phyloP scores from a whole-genome alignment of 805 yeast species.

The Metschnikowia baotianmanensis region DNA sequence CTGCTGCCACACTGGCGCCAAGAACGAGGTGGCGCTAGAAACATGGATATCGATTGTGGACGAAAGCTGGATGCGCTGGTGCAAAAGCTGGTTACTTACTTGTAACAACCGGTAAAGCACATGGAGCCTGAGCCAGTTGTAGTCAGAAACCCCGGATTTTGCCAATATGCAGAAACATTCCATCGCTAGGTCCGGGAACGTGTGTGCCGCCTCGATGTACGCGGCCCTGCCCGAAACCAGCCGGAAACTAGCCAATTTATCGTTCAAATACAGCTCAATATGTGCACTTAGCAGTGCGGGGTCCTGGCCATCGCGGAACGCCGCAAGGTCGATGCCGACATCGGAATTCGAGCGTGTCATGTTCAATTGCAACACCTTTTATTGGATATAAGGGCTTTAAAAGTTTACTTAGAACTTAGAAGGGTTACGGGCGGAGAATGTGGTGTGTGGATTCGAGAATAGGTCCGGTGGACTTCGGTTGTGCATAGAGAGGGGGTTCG shows the following conservation, averaged over 20 bases:
- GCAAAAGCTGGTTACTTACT: constrained; percentile 2
- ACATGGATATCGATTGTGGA: constrained; percentile 3
- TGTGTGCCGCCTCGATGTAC: constrained; percentile 8
- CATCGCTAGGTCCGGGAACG: constrained; percentile 12
- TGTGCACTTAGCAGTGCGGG: background rate
- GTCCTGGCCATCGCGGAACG: background rate
- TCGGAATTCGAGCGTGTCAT: background rate
- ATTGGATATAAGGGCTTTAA: no score
- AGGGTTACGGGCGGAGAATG: no score
- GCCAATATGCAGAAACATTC: constrained; percentile 14
- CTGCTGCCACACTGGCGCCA: constrained; percentile 3
- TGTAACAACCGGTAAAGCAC: constrained; percentile 5
- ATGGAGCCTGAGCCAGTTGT: constrained; percentile 14
- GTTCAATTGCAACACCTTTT: background rate
- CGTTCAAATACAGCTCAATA: constrained; percentile 5
- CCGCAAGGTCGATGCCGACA: background rate
- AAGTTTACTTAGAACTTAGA: no score
- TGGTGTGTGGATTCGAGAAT: no score
- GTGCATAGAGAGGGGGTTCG: no score
- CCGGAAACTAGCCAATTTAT: constrained; percentile 1
- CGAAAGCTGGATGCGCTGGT: constrained; percentile 2
- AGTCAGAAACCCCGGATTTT: constrained; percentile 3
- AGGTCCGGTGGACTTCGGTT: no score
- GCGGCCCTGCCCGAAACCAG: background rate
- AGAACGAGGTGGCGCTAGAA: background rate